Evolutionary conservation across 208 protist species (phyloP), one percentile per base, ranked within the genome.

Genomic region (Herpetomonas samuelpessoai): DNA sequence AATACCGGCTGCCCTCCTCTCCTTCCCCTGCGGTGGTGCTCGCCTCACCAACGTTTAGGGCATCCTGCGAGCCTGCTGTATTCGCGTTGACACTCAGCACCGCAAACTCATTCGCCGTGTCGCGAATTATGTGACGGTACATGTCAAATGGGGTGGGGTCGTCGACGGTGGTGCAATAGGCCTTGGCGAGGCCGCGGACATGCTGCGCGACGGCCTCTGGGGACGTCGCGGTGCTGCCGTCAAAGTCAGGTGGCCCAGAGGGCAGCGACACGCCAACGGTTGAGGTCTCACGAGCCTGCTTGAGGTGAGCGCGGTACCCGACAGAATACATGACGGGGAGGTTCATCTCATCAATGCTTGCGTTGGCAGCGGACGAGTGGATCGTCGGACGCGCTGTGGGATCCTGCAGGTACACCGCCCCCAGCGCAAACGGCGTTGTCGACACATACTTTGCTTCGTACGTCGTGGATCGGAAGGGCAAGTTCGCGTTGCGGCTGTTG

Each of bases 201-300:
- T 95, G 83, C 57, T 62, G 66, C 56, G 77, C 67, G 1, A 92
- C 76, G 22, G 65, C 49, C 54, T 95, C 77, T 3, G 73, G 70
- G 53, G 86, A 79, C 14, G 80, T 87, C 25, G 81, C 65, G 0
- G 64, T 48, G 65, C 87, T 77, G 24, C 81, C 76, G 46, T 93
- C 86, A 74, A 92, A 92, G 48, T 92, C 86, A 0, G 86, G 89
- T 38, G 84, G 86, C 0, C 75, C 58, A 14, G 84, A 72, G 2
- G 74, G 75, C 52, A 90, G 59, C 0, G 68, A 14, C 26, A 79
- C 75, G 25, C 46, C 39, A 1, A 58, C 2, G 26, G 56, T 60
- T 2, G 12, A 16, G 3, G 2, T 7, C 26, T n/a, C 16, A 4
- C 46, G 69, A 28, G 71, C 53, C 54, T 81, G 73, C 54, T 79